Evolutionary conservation across 768 basidiomycete species (phyloP).

Genomic region (Leucogyrophana mollusca): DNA sequence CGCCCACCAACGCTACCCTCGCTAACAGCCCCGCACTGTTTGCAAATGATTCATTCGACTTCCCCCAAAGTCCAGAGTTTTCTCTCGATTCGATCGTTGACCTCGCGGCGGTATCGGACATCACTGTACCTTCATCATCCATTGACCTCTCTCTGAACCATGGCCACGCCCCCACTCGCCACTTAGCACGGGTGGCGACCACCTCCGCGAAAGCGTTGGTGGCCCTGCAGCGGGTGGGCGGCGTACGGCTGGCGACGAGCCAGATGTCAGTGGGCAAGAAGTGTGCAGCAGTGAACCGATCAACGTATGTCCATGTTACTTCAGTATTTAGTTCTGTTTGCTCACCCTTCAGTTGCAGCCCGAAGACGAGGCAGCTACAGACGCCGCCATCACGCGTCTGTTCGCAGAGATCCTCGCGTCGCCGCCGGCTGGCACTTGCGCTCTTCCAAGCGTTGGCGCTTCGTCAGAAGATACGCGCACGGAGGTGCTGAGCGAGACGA

Average conservation of each 20-base stretch:
- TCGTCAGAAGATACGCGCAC: constrained; percentile 29
- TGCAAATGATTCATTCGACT: constrained; percentile 24
- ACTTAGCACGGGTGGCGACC: constrained; percentile 98
- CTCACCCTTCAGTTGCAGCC: constrained; percentile 23
- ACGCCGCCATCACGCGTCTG: constrained; percentile 29
- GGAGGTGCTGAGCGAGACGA: constrained; percentile 20
- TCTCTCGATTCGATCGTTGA: constrained; percentile 31
- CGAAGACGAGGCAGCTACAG: constrained; percentile 56
- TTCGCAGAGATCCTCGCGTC: constrained; percentile 35
- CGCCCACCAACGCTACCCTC: constrained; percentile 41
- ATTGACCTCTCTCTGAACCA: constrained; percentile 32
- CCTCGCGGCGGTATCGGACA: constrained; percentile 32
- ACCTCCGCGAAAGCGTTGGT: constrained; percentile 52
- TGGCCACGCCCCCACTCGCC: constrained; percentile 75
- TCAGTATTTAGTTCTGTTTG: constrained; percentile 19
- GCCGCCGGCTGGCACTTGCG: constrained; percentile 28
- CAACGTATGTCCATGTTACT: constrained; percentile 32
- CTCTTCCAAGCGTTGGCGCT: constrained; percentile 30
- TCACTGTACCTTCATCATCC: constrained; percentile 34
- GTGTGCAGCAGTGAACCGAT: constrained; percentile 20
- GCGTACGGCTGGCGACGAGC: constrained; percentile 30
- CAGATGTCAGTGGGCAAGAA: constrained; percentile 13
- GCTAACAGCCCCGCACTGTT: constrained; percentile 30
- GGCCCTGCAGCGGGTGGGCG: constrained; percentile 94
- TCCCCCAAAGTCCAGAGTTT: constrained; percentile 37